A percentile compares a stretch with the other conserved stretches of the same genome.
Conservation (phyloP, 345 rosid genomes). For the Populus ilicifolia region DNA sequence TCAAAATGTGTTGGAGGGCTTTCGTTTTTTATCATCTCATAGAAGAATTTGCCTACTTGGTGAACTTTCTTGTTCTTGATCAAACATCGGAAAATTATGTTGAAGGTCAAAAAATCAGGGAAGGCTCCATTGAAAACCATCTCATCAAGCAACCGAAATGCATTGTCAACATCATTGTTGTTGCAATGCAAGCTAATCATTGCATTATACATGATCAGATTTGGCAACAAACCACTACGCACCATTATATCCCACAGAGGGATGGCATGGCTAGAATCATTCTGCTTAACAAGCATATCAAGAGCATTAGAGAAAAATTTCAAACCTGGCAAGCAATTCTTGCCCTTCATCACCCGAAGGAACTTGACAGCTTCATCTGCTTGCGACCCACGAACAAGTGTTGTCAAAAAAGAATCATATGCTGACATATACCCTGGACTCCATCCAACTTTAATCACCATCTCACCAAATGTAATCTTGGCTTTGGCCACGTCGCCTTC, state of each 20-base stretch:
- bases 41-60: slow-evolving; percentile 38
- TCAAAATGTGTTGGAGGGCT: slow-evolving; percentile 37
- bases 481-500: slow-evolving; percentile 48
- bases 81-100: slow-evolving; percentile 46
- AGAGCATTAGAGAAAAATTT: slow-evolving; percentile 45
- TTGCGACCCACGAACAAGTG: slow-evolving; percentile 30
- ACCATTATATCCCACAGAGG: slow-evolving; percentile 46
- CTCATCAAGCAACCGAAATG: slow-evolving; percentile 44
- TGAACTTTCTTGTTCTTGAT: slow-evolving; percentile 42
- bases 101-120: slow-evolving; percentile 47
- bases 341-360: slow-evolving; percentile 42
- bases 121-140: slow-evolving; percentile 53
- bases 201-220: slow-evolving; percentile 44
- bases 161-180: slow-evolving; percentile 34
- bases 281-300: slow-evolving; percentile 39
- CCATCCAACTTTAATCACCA: slow-evolving; percentile 46
- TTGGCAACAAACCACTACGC: slow-evolving; percentile 38
- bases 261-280: slow-evolving; percentile 27
- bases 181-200: slow-evolving; percentile 46
- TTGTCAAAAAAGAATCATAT: slow-evolving; percentile 39
- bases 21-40: slow-evolving; percentile 59
- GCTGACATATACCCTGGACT: slow-evolving; percentile 21
- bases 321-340: slow-evolving; percentile 50
- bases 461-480: slow-evolving; percentile 47
- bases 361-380: slow-evolving; percentile 40